phyloP scores from a whole-genome alignment of 192 early-diverging fungal species.

The Gamsiella multidivaricata region DNA sequence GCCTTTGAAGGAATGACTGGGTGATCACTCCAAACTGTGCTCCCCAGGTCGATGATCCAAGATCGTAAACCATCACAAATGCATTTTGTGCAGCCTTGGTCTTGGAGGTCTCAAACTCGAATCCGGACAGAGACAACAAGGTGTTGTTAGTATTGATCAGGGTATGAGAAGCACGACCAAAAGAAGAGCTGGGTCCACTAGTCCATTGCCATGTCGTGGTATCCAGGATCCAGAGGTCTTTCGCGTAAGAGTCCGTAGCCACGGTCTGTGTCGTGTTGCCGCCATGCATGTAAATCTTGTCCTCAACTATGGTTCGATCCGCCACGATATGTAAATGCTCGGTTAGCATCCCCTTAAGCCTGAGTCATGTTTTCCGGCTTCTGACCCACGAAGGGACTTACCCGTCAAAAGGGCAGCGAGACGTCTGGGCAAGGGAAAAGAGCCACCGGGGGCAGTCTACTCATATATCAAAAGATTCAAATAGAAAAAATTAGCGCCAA shows the following conservation, averaged over 20 bases:
- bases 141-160: conserved; percentile 18
- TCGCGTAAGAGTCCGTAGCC: conserved; percentile 23
- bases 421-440: conserved; percentile 26
- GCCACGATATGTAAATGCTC: background rate
- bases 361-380: too few relatives aligned
- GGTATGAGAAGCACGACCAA: conserved; percentile 33
- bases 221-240: conserved; percentile 37
- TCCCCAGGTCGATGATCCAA: conserved; percentile 15
- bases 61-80: conserved; percentile 29
- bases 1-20: conserved; percentile 16
- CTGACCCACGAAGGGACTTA: too few relatives aligned
- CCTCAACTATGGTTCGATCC: conserved; percentile 7
- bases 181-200: background rate
- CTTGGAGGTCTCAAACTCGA: conserved; percentile 25
- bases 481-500: background rate
- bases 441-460: conserved; percentile 15
- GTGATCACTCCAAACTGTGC: conserved; percentile 29
- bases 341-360: too few relatives aligned
- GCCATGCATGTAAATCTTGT: conserved; percentile 49
- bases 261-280: conserved; percentile 43
- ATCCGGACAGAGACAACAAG: conserved; percentile 30
- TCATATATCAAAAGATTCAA: background rate
- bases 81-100: conserved; percentile 17
- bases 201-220: conserved; percentile 35
- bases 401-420: conserved; percentile 22